Percentiles rank a stretch among this genome's conserved stretches.
phyloP scores from a whole-genome alignment of 352 stramenopile species.

The Phytophthora cactorum region DNA sequence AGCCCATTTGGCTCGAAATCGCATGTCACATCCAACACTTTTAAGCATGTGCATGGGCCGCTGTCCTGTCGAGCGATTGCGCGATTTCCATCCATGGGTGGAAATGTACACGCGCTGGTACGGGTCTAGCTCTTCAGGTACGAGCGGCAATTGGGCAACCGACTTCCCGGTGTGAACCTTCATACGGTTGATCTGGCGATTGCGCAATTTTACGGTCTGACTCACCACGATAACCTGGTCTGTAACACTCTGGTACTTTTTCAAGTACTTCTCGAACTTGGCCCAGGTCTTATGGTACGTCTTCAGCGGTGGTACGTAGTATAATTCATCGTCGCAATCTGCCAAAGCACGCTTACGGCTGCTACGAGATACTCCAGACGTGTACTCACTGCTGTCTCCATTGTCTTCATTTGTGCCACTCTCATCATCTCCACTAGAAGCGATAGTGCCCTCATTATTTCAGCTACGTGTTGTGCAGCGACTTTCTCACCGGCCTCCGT shows the following conservation, averaged over 20 bases:
- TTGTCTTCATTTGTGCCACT: no score
- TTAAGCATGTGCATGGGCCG: background rate
- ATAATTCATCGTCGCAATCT: no score
- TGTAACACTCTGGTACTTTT: background rate
- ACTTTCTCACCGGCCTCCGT: no score
- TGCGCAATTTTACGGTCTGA: background rate
- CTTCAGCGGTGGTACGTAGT: background rate
- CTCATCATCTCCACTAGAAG: no score
- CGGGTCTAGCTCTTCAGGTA: conserved; percentile 4
- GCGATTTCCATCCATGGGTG: background rate
- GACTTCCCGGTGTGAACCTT: background rate
- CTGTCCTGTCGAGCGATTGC: background rate
- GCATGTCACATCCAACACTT: background rate
- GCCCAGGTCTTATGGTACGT: background rate
- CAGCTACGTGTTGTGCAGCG: no score
- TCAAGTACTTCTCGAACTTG: background rate
- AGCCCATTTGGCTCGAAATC: background rate
- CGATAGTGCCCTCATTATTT: no score
- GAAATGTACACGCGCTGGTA: conserved; percentile 18
- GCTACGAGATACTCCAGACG: no score
- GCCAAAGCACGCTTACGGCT: no score
- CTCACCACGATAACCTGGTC: background rate
- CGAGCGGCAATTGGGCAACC: background rate
- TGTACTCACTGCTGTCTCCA: no score
- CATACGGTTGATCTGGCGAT: background rate